phyloP scores from a whole-genome alignment of 2,329 filamentous ascomycete genomes.

The Lasiodiplodia gonubiensis region DNA sequence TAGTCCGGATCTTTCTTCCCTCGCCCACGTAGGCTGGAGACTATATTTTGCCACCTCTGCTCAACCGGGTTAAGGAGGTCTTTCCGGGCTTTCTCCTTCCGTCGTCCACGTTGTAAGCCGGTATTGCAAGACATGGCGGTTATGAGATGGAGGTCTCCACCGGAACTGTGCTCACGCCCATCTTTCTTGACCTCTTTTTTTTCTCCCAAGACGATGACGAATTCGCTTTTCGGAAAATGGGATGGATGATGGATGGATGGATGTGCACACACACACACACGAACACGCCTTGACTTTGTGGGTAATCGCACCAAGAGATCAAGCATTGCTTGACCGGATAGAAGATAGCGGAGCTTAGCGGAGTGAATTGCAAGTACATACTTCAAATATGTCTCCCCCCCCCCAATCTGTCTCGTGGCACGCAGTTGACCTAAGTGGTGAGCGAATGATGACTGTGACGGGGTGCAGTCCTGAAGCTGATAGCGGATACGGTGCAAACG shows the following conservation, averaged over 20 bases:
- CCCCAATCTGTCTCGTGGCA: too few relatives aligned
- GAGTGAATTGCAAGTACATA: slow-evolving; percentile 12
- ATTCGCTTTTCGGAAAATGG: not conserved
- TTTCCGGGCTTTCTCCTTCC: not conserved
- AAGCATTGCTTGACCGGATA: slow-evolving; percentile 9
- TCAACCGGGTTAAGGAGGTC: not conserved
- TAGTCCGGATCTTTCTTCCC: not conserved
- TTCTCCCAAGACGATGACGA: slow-evolving; percentile 7
- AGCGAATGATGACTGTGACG: too few relatives aligned
- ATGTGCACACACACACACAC: not conserved
- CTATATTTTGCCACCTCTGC: not conserved
- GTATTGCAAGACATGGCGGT: not conserved
- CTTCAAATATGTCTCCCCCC: not conserved
- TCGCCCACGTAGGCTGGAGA: not conserved
- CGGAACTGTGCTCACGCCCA: not conserved
- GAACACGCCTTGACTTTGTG: not conserved
- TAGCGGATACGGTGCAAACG: too few relatives aligned
- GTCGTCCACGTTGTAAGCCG: not conserved
- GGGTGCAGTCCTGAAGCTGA: too few relatives aligned
- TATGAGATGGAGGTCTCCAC: not conserved
- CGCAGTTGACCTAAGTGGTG: too few relatives aligned
- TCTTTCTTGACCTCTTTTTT: not conserved
- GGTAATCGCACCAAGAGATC: not conserved
- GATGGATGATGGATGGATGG: slow-evolving; percentile 12
- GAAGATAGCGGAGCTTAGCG: slow-evolving; percentile 6